phyloP scores from a whole-genome alignment of 805 yeast genomes.

The Isabelozyma rhagii region DNA sequence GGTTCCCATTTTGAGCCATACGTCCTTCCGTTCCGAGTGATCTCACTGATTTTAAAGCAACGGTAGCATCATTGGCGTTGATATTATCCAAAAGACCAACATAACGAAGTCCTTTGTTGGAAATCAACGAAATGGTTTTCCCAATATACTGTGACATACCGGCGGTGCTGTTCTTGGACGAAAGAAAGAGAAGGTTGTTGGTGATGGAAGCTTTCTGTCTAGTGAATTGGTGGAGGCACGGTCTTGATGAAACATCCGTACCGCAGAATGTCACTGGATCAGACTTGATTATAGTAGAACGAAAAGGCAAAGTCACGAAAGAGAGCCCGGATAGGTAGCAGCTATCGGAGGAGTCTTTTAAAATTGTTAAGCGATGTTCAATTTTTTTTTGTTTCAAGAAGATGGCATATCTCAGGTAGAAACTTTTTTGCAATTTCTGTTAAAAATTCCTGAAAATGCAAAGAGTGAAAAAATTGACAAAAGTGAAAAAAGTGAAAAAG shows the following conservation, averaged over 20 bases:
- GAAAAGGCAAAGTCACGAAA: too few relatives aligned
- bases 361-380: too few relatives aligned
- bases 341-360: too few relatives aligned
- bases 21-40: constrained; percentile 93
- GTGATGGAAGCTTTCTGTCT: too few relatives aligned
- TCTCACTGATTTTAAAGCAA: constrained; percentile 74
- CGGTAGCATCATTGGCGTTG: constrained; percentile 87
- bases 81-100: constrained; percentile 86
- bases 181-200: background rate
- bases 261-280: background rate
- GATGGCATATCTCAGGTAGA: too few relatives aligned
- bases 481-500: too few relatives aligned
- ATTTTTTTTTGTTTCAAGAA: too few relatives aligned
- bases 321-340: too few relatives aligned
- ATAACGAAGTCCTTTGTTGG: constrained; percentile 78
- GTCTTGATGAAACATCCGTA: background rate
- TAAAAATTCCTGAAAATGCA: background rate
- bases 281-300: too few relatives aligned
- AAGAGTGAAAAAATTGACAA: too few relatives aligned
- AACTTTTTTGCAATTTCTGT: background rate
- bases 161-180: background rate
- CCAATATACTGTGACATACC: constrained; percentile 91
- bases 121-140: constrained; percentile 76
- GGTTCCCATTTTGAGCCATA: constrained; percentile 52
- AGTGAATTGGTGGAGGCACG: background rate